phyloP scores from a whole-genome alignment of 2,329 filamentous ascomycete species.

The Botrytis pseudocinerea region DNA sequence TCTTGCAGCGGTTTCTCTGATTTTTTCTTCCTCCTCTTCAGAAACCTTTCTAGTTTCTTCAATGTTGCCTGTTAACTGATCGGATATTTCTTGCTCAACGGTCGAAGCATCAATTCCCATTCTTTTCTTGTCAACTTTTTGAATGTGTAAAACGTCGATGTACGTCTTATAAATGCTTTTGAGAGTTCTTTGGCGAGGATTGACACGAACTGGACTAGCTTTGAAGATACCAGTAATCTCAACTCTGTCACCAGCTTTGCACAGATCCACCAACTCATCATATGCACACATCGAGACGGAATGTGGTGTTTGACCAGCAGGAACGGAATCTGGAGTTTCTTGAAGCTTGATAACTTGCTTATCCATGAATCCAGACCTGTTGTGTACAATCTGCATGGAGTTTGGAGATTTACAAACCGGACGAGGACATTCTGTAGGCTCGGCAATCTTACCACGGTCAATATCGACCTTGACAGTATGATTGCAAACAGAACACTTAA shows the following conservation, averaged over 20 bases:
- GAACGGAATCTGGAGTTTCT: slow-evolving; percentile 92
- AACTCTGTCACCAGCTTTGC: slow-evolving; percentile 95
- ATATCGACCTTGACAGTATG: slow-evolving; percentile 89
- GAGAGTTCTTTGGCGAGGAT: slow-evolving; percentile 86
- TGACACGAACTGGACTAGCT: slow-evolving; percentile 88
- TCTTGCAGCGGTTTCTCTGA: slow-evolving; percentile 75
- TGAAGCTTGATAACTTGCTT: slow-evolving; percentile 99
- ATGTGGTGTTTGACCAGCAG: slow-evolving; percentile 94
- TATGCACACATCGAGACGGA: slow-evolving; percentile 96
- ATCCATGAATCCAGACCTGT: slow-evolving; percentile 90
- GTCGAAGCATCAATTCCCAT: slow-evolving; percentile 90
- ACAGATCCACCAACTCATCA: slow-evolving; percentile 94
- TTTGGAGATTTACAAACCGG: slow-evolving; percentile 80
- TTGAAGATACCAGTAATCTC: slow-evolving; percentile 97
- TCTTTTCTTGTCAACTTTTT: slow-evolving; percentile 94
- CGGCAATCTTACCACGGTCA: slow-evolving; percentile 92
- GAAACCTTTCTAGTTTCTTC: slow-evolving; percentile 83
- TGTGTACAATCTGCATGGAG: slow-evolving; percentile 98
- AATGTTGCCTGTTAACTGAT: slow-evolving; percentile 62
- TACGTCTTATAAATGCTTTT: slow-evolving; percentile 99
- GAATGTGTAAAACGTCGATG: slow-evolving; percentile 90
- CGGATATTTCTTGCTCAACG: slow-evolving; percentile 72
- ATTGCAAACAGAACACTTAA: slow-evolving; percentile 90
- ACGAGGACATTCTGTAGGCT: slow-evolving; percentile 87
- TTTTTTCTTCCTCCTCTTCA: slow-evolving; percentile 86